Evolutionary conservation across 768 basidiomycete species (phyloP), one percentile per base, ranked within the genome.

Genomic region (Auriscalpium microsporum): DNA sequence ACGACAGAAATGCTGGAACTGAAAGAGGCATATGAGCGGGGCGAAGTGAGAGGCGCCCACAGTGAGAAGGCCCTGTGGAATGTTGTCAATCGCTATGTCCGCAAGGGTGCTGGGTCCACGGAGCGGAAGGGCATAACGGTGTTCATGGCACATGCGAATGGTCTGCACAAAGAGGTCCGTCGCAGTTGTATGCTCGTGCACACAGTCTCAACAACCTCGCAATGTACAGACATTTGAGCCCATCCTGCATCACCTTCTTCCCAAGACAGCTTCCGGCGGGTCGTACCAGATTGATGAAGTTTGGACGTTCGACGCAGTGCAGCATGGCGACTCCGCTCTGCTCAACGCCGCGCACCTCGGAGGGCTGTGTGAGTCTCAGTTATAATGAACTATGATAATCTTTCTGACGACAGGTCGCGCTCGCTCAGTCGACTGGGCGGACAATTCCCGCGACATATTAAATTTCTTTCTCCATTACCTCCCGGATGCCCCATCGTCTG

Each of bases 301-400:
- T 1, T 94, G 91, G 91, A 64, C 80, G 0, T 86, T 89, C 76
- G 94, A 96, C 60, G 79, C 88, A 6, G 77, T 85, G 4, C 85
- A 91, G 56, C 90, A 94, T 57, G 94, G 91, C 1, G 94, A 94
- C 57, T 76, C 90, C n/a, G 85, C 78, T 0, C 67, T 89, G 11
- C 52, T 94, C 37, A 97, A 96, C 57, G 73, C 65, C 0, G 68
- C 70, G 0, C 71, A 71, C 16, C 72, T 86, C 1, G 79, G 82
- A 37, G 75, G 75, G 1, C 72, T 87, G 37, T 84, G 87, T 84
- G 67, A 82, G 72, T 44, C 10, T 8, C 52, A 44, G 45, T 47
- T 11, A 9, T 34, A 13, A 48, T 56, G 52, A 6, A 56, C 38
- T 58, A 19, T 42, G 44, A 46, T 28, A 13, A 14, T n/a, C 17